A percentile compares a stretch with the other conserved stretches of the same genome.
Conservation (phyloP, 345 rosid genomes). For the Linum trigynum region DNA sequence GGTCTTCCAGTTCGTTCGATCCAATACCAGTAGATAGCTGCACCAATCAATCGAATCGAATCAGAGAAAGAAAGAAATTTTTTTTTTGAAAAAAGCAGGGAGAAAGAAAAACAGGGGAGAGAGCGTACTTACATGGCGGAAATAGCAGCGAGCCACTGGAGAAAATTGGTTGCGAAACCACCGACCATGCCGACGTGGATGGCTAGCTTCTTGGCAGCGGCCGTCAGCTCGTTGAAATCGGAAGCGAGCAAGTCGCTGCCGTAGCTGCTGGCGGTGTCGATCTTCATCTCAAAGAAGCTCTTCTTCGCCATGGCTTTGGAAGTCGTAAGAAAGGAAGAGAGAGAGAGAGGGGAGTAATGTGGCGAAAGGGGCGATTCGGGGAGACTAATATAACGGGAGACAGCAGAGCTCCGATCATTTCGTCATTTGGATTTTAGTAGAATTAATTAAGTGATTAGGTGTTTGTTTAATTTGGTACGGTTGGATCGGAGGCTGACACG, state of each 20-base stretch:
- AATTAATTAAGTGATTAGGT: no score
- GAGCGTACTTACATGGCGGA: neutral
- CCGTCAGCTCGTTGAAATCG: neutral
- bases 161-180: neutral
- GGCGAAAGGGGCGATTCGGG: no score
- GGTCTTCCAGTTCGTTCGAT: constrained; percentile 8
- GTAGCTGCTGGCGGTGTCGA: neutral
- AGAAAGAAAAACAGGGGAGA: neutral
- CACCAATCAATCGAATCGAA: neutral
- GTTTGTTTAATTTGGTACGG: no score
- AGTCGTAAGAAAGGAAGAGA: no score
- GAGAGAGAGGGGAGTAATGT: no score
- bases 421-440: no score
- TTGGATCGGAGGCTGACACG: no score
- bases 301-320: neutral
- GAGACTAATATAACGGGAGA: no score
- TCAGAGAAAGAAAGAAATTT: neutral
- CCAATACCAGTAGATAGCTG: constrained; percentile 3
- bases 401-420: no score
- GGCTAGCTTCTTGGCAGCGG: neutral
- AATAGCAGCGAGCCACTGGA: constrained; percentile 1
- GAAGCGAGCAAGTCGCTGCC: neutral
- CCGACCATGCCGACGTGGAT: neutral
- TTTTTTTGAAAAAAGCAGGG: no score
- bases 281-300: neutral